These are phyloP conservation scores for Xylariaceae sp. DNA, from an alignment of 2,329 filamentous ascomycete genomes.

Conservation along the genomic window DNA sequence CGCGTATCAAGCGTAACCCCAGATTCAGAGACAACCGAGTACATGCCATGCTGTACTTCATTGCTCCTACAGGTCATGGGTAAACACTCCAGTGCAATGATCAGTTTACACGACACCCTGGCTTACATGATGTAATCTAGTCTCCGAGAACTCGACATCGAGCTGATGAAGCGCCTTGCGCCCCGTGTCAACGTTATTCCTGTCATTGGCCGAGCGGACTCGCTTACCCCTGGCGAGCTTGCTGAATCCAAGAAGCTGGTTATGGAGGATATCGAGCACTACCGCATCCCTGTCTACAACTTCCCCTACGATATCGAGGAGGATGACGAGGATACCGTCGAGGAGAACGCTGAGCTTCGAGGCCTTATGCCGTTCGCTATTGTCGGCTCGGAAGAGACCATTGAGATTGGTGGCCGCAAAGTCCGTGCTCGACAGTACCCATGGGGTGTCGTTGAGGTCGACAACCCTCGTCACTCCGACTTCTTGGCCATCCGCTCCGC, in stretches of 20 bases:
- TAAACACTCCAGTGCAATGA: constrained; percentile 42
- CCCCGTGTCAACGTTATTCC: constrained; percentile 98
- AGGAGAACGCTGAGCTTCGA: constrained; percentile 96
- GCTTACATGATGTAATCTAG: constrained; percentile 43
- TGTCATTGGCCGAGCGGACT: constrained; percentile 97
- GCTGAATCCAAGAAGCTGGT: constrained; percentile 99
- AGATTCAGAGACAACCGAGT: constrained; percentile 99
- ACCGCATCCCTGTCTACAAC: constrained; percentile 99
- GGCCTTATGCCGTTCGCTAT: constrained; percentile 99
- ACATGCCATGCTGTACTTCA: constrained; percentile 97
- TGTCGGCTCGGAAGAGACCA: constrained; percentile 91
- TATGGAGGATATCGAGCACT: constrained; percentile 99
- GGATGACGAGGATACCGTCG: constrained; percentile 98
- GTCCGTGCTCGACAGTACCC: constrained; percentile 96
- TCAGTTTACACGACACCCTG: not conserved
- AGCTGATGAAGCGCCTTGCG: constrained; percentile 98
- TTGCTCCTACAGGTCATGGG: constrained; percentile 96
- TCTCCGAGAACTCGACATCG: constrained; percentile 97
- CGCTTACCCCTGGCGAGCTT: constrained; percentile 90
- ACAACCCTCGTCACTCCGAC: constrained; percentile 98
- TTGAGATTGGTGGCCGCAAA: constrained; percentile 90
- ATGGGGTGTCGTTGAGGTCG: constrained; percentile 98
- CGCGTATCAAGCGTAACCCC: constrained; percentile 99
- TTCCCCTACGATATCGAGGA: constrained; percentile 99
- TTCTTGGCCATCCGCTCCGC: constrained; percentile 97